phyloP scores from a whole-genome alignment of 2,329 filamentous ascomycete species.

The Aspergillus sojae region DNA sequence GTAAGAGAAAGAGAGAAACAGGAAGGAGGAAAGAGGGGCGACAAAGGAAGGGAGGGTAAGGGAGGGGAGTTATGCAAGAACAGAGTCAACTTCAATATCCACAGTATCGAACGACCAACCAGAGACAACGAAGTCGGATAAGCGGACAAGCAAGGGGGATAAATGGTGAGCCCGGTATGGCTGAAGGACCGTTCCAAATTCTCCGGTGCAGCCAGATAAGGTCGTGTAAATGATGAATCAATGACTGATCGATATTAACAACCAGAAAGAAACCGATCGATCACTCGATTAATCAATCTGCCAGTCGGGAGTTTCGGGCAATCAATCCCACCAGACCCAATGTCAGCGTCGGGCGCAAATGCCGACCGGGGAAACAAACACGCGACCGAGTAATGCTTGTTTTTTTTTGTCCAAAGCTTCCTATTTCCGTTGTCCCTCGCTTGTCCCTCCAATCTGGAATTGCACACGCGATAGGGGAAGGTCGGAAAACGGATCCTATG shows the following conservation, averaged over 20 bases:
- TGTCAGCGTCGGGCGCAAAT: constrained; percentile 26
- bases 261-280: background rate
- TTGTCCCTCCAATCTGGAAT: background rate
- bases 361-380: constrained; percentile 4
- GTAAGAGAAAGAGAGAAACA: constrained; percentile 4
- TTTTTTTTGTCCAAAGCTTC: background rate
- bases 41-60: background rate
- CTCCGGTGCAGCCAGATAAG: constrained; percentile 12
- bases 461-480: background rate
- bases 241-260: constrained; percentile 3
- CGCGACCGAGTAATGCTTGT: constrained; percentile 10
- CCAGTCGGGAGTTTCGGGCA: constrained; percentile 8
- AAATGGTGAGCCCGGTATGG: background rate
- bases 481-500: background rate
- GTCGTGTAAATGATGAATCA: background rate
- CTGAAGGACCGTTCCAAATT: constrained; percentile 16
- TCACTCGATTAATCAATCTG: background rate
- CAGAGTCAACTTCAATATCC: constrained; percentile 5
- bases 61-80: constrained; percentile 9
- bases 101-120: constrained; percentile 2
- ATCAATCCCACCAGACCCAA: constrained; percentile 6
- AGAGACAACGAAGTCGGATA: background rate
- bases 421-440: background rate
- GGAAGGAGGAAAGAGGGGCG: constrained; percentile 1
- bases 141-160: constrained; percentile 18